Conservation (phyloP, 2,329 filamentous ascomycete genomes). For the Rasamsonia emersonii region DNA sequence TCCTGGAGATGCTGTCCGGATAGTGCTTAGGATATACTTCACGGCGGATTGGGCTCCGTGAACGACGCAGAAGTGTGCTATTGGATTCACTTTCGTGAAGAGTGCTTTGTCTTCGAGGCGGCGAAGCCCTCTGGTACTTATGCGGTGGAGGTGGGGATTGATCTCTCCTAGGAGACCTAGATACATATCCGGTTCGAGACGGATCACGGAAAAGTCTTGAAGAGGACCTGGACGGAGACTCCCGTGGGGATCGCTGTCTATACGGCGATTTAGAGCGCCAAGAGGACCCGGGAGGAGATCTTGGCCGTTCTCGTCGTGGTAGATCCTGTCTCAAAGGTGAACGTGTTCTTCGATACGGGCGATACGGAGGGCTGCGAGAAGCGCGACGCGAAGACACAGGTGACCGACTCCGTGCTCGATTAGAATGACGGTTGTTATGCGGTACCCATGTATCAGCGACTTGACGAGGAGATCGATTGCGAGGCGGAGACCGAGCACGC, state of each 20-base stretch:
- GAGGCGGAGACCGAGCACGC: constrained; percentile 27
- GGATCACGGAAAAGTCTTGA: constrained; percentile 28
- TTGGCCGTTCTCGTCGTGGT: constrained; percentile 29
- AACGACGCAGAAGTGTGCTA: constrained; percentile 34
- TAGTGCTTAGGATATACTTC: constrained; percentile 41
- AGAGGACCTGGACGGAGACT: constrained; percentile 22
- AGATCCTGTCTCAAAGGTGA: constrained; percentile 33
- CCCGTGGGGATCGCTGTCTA: constrained; percentile 21
- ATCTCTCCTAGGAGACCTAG: constrained; percentile 26
- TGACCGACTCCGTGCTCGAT: constrained; percentile 35
- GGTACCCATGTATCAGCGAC: constrained; percentile 36
- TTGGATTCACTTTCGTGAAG: constrained; percentile 24
- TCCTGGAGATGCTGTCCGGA: constrained; percentile 43
- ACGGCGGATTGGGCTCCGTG: constrained; percentile 46
- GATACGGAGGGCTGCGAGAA: constrained; percentile 33
- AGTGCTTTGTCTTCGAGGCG: constrained; percentile 2
- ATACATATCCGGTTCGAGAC: constrained; percentile 26
- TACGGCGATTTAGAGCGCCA: constrained; percentile 35
- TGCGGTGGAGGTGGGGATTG: constrained; percentile 17
- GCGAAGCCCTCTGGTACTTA: constrained; percentile 1
- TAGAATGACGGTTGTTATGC: constrained; percentile 22
- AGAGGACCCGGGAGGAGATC: constrained; percentile 26
- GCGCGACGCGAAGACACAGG: constrained; percentile 32
- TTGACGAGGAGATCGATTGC: constrained; percentile 29
- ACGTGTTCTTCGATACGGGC: constrained; percentile 25